Conservation (phyloP, 768 basidiomycete genomes). For the Fomitopsis pulvina region DNA sequence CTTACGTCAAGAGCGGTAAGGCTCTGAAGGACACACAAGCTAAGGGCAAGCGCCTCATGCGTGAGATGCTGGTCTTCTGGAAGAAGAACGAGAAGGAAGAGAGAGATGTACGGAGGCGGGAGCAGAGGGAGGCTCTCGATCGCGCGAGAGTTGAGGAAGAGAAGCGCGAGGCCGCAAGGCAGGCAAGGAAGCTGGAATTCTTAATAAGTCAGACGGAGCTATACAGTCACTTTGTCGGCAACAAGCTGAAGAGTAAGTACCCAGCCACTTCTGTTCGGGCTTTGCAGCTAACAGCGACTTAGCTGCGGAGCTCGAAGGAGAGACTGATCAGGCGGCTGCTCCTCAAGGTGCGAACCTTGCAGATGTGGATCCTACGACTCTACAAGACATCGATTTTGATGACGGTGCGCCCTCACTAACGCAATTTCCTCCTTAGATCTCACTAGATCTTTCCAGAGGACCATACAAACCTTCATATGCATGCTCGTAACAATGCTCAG, state of each 20-base stretch:
- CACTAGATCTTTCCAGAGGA: conserved; percentile 60
- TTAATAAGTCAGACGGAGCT: conserved; percentile 97
- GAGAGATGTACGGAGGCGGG: conserved; percentile 83
- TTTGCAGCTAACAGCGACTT: conserved; percentile 2
- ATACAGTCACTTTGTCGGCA: conserved; percentile 98
- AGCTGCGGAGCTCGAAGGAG: conserved; percentile 78
- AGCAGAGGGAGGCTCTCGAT: conserved; percentile 91
- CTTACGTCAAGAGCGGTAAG: conserved; percentile 69
- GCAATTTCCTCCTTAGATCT: background rate
- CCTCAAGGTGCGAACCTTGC: conserved; percentile 55
- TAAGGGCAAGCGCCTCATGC: conserved; percentile 83
- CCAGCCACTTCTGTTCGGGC: background rate
- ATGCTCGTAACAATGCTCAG: conserved; percentile 85
- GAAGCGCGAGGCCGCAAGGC: conserved; percentile 86
- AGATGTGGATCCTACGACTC: conserved; percentile 42
- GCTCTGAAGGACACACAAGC: conserved; percentile 76
- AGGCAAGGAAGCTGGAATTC: conserved; percentile 96
- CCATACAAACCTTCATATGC: conserved; percentile 74
- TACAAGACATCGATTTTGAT: conserved; percentile 85
- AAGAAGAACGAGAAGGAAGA: conserved; percentile 98
- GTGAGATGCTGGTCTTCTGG: conserved; percentile 97
- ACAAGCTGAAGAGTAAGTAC: conserved; percentile 80
- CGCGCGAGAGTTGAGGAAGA: conserved; percentile 87
- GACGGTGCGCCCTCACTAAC: conserved; percentile 50
- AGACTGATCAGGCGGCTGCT: conserved; percentile 29